A percentile compares a stretch with the other conserved stretches of the same genome.
These are phyloP conservation scores for Mallotus nudiflorus DNA, from an alignment of 345 rosid species.

Conservation along the genomic window DNA sequence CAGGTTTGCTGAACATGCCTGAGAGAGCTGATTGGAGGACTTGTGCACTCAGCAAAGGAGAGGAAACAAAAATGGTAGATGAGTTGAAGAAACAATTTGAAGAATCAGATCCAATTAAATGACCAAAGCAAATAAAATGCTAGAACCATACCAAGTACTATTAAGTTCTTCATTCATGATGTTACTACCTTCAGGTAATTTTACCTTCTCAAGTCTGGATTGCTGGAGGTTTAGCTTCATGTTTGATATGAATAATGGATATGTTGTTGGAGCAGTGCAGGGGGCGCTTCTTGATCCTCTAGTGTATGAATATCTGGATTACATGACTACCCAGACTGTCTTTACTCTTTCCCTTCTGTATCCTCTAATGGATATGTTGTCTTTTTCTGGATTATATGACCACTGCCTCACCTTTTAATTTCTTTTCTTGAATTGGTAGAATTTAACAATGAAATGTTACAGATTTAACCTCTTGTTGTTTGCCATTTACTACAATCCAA, in stretches of 20 bases:
- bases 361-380: too few species aligned
- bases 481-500: background rate
- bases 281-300: background rate
- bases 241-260: background rate
- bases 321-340: background rate
- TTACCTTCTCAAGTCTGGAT: background rate
- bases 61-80: conserved; percentile 59
- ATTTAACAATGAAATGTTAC: background rate
- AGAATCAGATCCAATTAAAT: conserved; percentile 64
- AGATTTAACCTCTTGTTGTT: background rate
- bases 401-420: background rate
- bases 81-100: conserved; percentile 66
- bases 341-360: background rate
- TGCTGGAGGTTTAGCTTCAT: background rate
- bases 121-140: conserved; percentile 21
- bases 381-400: too few species aligned
- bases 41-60: conserved; percentile 66
- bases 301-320: background rate
- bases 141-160: conserved; percentile 1
- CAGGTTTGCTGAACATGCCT: conserved; percentile 80
- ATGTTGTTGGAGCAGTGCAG: background rate
- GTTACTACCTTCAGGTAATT: conserved; percentile 6
- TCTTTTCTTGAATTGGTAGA: background rate
- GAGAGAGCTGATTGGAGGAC: conserved; percentile 88
- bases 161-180: background rate